Percentiles rank a stretch among this genome's conserved stretches.
Evolutionary conservation across 148 eudicot species (phyloP).

Genomic region (Salicornia ramosissima): DNA sequence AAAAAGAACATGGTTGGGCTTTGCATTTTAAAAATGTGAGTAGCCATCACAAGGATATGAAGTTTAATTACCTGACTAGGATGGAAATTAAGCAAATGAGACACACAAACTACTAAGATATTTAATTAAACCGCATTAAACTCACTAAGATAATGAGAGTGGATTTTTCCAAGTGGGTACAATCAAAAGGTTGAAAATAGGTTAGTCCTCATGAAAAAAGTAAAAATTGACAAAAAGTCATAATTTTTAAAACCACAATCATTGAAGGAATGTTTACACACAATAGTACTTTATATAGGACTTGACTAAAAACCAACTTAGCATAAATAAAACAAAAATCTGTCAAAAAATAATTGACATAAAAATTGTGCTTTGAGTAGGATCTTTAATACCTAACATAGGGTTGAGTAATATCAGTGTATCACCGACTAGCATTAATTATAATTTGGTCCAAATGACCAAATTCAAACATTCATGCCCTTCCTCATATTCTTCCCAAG

Average conservation of each 20-base stretch:
- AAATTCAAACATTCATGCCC: too few relatives aligned
- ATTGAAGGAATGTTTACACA: not conserved
- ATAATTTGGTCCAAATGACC: too few relatives aligned
- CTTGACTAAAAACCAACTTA: not conserved
- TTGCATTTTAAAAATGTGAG: not conserved
- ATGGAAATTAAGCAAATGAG: not conserved
- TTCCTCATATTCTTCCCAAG: too few relatives aligned
- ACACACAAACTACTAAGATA: not conserved
- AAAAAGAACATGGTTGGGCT: not conserved
- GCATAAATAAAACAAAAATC: too few relatives aligned
- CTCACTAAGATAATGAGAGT: not conserved
- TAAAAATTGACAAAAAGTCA: not conserved
- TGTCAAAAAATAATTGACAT: too few relatives aligned
- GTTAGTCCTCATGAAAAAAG: not conserved
- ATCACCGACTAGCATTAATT: too few relatives aligned
- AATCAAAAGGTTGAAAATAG: not conserved
- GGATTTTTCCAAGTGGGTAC: not conserved
- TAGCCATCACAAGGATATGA: not conserved
- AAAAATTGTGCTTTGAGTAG: too few relatives aligned
- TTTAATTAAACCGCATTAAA: not conserved
- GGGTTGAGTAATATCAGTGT: too few relatives aligned
- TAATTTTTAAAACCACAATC: not conserved
- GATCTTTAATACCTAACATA: too few relatives aligned
- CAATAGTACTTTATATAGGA: not conserved
- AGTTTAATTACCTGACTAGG: not conserved